phyloP scores from a whole-genome alignment of 2,329 filamentous ascomycete species.

The Paracoccidioides brasiliensis region DNA sequence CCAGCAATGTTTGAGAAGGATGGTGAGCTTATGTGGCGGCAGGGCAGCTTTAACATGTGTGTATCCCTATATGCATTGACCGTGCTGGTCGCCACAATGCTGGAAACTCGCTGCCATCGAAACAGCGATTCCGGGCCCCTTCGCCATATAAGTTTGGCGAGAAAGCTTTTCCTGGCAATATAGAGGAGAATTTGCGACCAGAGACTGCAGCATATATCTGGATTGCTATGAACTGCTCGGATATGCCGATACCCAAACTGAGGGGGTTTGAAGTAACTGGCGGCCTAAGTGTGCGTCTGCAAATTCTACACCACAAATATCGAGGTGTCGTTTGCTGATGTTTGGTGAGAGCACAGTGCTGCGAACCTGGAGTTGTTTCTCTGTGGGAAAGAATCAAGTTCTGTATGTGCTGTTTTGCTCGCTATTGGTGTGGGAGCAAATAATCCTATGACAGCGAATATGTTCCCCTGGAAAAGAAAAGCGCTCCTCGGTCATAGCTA shows the following conservation, averaged over 20 bases:
- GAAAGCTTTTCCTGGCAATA: slow-evolving; percentile 10
- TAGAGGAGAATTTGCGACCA: slow-evolving; percentile 14
- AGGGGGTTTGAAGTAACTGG: slow-evolving; percentile 15
- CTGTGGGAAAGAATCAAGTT: slow-evolving; percentile 8
- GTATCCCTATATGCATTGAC: slow-evolving; percentile 8
- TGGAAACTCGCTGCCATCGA: slow-evolving; percentile 1
- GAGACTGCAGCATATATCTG: slow-evolving; percentile 15
- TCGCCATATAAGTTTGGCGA: slow-evolving; percentile 12
- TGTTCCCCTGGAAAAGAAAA: slow-evolving; percentile 5
- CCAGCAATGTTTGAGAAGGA: slow-evolving; percentile 2
- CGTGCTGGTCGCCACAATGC: not conserved
- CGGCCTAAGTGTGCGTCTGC: slow-evolving; percentile 9
- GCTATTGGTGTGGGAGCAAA: not conserved
- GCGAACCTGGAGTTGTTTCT: slow-evolving; percentile 2
- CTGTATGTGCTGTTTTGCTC: slow-evolving; percentile 5
- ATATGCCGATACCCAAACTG: slow-evolving; percentile 11
- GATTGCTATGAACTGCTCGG: slow-evolving; percentile 13
- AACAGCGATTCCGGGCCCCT: slow-evolving; percentile 7
- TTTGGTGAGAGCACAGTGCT: slow-evolving; percentile 5
- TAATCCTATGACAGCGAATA: not conserved
- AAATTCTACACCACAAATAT: not conserved
- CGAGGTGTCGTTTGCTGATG: not conserved
- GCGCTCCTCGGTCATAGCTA: slow-evolving; percentile 7
- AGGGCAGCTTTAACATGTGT: slow-evolving; percentile 10
- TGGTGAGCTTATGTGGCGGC: slow-evolving; percentile 5